Evolutionary conservation across 495 filamentous ascomycete genomes (phyloP).

Genomic region (Bryoglossum gracile): DNA sequence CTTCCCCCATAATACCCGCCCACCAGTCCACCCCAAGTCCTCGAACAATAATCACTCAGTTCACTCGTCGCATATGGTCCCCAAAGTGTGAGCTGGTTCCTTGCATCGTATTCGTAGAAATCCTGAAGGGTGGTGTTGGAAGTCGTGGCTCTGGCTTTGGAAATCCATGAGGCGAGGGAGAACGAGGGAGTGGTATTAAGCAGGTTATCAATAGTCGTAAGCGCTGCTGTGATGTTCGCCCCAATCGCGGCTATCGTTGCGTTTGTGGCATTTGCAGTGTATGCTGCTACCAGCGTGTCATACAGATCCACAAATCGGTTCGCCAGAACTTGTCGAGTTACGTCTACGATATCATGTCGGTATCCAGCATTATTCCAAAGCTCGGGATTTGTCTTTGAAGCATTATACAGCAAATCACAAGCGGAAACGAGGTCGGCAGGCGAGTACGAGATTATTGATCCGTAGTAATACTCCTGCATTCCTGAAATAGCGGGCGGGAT

Average conservation of each 20-base stretch:
- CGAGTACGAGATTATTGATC: constrained; percentile 39
- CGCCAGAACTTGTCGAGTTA: constrained; percentile 43
- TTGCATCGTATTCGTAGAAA: constrained; percentile 44
- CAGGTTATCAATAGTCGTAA: constrained; percentile 36
- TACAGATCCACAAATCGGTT: constrained; percentile 41
- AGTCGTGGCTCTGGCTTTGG: constrained; percentile 31
- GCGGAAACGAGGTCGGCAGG: constrained; percentile 32
- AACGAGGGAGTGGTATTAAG: constrained; percentile 41
- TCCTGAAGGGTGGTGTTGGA: constrained; percentile 27
- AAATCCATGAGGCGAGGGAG: constrained; percentile 38
- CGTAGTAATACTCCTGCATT: constrained; percentile 34
- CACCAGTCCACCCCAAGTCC: constrained; percentile 43
- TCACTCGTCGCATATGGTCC: constrained; percentile 43
- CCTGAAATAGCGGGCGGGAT: constrained; percentile 34
- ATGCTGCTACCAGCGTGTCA: constrained; percentile 29
- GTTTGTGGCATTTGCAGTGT: constrained; percentile 25
- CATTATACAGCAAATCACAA: constrained; percentile 36
- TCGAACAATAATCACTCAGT: constrained; percentile 45
- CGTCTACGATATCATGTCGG: constrained; percentile 43
- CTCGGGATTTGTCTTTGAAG: constrained; percentile 23
- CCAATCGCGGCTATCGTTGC: constrained; percentile 23
- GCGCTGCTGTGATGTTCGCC: constrained; percentile 27
- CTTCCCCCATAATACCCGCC: constrained; percentile 41
- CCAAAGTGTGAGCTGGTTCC: constrained; percentile 49
- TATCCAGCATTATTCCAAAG: constrained; percentile 42